phyloP scores from a whole-genome alignment of 352 stramenopile genomes.

The Ophiocytium majus region DNA sequence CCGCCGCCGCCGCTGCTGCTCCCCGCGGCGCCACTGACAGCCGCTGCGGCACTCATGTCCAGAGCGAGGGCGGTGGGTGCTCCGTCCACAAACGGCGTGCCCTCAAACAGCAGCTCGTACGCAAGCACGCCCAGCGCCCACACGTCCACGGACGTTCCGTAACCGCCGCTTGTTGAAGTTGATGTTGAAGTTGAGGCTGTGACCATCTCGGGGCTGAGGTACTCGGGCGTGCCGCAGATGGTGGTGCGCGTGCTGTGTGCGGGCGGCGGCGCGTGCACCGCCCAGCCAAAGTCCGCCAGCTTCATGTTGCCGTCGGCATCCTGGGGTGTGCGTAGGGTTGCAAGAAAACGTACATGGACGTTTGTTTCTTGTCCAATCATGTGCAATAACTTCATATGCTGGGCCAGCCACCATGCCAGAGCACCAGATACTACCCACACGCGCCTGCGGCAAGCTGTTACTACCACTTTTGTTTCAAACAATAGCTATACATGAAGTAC shows the following conservation, averaged over 20 bases:
- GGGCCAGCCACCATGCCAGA: no score
- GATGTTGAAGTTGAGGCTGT: neutral
- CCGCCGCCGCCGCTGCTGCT: no score
- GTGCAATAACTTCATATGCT: no score
- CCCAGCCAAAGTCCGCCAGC: constrained; percentile 91
- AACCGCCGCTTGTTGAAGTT: constrained; percentile 23
- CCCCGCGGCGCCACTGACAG: neutral
- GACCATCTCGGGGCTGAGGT: constrained; percentile 84
- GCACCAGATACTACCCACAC: no score
- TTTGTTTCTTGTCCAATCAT: no score
- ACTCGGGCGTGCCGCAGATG: constrained; percentile 87
- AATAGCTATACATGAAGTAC: no score
- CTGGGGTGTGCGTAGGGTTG: no score
- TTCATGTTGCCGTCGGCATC: constrained; percentile 76
- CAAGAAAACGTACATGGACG: no score
- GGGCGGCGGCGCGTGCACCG: constrained; percentile 80
- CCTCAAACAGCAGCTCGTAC: constrained; percentile 42
- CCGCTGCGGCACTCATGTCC: neutral
- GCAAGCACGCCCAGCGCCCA: constrained; percentile 53
- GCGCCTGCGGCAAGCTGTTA: no score
- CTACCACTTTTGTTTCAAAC: no score
- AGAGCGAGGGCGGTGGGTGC: neutral
- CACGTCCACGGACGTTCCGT: constrained; percentile 70
- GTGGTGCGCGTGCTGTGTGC: constrained; percentile 65
- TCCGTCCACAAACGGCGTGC: constrained; percentile 19